Evolutionary conservation across 305 asterid species (phyloP).

Genomic region (Andrographis paniculata): DNA sequence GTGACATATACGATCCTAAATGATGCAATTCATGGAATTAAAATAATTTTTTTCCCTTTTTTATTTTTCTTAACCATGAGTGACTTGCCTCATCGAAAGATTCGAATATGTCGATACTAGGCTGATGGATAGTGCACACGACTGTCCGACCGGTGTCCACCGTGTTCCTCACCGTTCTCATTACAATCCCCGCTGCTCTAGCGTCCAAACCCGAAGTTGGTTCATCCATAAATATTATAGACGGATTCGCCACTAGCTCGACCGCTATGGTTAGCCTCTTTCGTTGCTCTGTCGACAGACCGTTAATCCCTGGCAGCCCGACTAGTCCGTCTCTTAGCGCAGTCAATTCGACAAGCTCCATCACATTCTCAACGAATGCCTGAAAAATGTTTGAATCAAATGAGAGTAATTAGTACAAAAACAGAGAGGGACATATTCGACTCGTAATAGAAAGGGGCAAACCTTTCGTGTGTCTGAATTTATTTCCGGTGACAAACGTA

Average conservation of each 20-base stretch:
- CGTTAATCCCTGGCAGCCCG: constrained; percentile 22
- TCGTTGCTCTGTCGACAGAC: constrained; percentile 27
- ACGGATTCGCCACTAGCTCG: constrained; percentile 27
- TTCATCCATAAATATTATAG: constrained; percentile 30
- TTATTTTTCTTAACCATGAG: background rate
- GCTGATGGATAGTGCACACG: constrained; percentile 31
- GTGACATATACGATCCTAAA: too few species aligned
- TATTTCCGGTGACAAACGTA: background rate
- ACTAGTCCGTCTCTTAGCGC: constrained; percentile 21
- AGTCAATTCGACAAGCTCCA: constrained; percentile 27
- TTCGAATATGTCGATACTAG: constrained; percentile 41
- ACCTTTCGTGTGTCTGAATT: background rate
- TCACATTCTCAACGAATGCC: constrained; percentile 23
- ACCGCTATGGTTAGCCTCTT: constrained; percentile 27
- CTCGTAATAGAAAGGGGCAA: background rate
- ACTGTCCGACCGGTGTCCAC: constrained; percentile 26
- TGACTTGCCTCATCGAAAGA: constrained; percentile 30
- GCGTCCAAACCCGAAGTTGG: constrained; percentile 38
- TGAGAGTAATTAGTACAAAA: background rate
- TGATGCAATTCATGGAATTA: too few species aligned
- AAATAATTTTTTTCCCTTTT: background rate
- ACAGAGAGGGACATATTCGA: background rate
- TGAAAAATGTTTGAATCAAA: background rate
- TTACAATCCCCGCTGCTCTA: constrained; percentile 37
- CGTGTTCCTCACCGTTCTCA: constrained; percentile 31